Percentiles rank a stretch among this genome's conserved stretches.
These are phyloP conservation scores for Neonothopanus nambi DNA, from an alignment of 1,284 basidiomycete genomes.

Conservation along the genomic window DNA sequence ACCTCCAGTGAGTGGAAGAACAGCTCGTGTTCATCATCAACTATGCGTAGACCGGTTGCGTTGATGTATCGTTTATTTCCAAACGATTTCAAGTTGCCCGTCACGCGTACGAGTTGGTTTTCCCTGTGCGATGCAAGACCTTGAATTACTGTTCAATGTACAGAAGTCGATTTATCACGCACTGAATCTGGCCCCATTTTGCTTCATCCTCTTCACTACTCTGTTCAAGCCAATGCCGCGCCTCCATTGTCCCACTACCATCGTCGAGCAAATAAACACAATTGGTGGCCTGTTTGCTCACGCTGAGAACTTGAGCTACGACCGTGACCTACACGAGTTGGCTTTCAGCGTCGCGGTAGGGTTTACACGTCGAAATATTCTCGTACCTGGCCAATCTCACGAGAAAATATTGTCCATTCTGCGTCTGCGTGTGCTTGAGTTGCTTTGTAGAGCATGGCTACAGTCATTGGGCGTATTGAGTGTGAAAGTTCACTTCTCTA, in stretches of 20 bases:
- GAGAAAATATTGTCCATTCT: conserved; percentile 83
- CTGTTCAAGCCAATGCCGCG: conserved; percentile 86
- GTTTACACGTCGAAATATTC: neutral
- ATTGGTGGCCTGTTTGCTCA: conserved; percentile 79
- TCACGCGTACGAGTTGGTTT: conserved; percentile 79
- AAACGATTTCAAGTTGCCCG: conserved; percentile 90
- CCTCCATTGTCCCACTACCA: conserved; percentile 87
- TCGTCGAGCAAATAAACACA: conserved; percentile 84
- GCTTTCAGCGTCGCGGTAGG: conserved; percentile 5
- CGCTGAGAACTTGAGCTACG: conserved; percentile 80
- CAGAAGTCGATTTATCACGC: conserved; percentile 21
- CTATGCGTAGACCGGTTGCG: conserved; percentile 68
- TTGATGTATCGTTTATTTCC: conserved; percentile 83
- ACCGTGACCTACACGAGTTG: conserved; percentile 50
- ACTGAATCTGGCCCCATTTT: conserved; percentile 51
- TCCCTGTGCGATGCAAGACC: conserved; percentile 54
- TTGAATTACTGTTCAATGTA: neutral
- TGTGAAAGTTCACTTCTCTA: conserved; percentile 55
- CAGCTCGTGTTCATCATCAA: conserved; percentile 79
- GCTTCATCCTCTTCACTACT: conserved; percentile 54
- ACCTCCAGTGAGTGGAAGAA: conserved; percentile 75
- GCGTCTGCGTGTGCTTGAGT: conserved; percentile 85
- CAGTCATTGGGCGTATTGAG: conserved; percentile 84
- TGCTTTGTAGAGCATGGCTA: conserved; percentile 79
- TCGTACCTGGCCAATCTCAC: conserved; percentile 79